phyloP scores from a whole-genome alignment of 2,329 filamentous ascomycete species.

The Fusarium temperatum region DNA sequence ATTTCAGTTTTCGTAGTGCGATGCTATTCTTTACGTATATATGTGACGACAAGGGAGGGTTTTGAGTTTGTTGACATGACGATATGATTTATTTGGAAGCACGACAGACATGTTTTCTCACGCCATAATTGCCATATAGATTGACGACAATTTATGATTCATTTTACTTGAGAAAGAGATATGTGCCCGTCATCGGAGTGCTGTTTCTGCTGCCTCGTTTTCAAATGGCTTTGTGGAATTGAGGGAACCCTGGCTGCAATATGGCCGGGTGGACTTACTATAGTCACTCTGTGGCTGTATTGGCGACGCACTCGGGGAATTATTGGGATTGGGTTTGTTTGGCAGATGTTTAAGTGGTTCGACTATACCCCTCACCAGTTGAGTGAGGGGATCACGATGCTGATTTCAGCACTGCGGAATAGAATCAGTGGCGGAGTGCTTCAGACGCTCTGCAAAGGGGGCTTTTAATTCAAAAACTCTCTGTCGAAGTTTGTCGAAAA shows the following conservation, averaged over 20 bases:
- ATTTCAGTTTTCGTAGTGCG: slow-evolving; percentile 32
- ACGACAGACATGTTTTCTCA: slow-evolving; percentile 25
- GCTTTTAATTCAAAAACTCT: neutral
- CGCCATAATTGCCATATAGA: slow-evolving; percentile 20
- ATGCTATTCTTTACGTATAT: slow-evolving; percentile 33
- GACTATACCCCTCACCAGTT: neutral
- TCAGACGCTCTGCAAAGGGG: neutral
- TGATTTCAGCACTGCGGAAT: neutral
- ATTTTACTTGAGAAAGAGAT: neutral
- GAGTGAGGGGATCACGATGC: neutral
- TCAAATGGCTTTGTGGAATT: neutral
- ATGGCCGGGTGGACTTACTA: neutral
- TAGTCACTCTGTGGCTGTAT: neutral
- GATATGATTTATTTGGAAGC: slow-evolving; percentile 14
- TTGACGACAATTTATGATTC: slow-evolving; percentile 19
- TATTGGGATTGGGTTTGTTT: neutral
- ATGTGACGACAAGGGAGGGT: slow-evolving; percentile 37
- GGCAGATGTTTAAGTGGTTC: neutral
- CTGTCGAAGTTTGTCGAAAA: neutral
- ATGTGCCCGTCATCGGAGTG: neutral
- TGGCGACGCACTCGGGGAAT: neutral
- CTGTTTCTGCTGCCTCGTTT: neutral
- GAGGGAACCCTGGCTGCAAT: neutral
- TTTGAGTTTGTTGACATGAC: slow-evolving; percentile 15
- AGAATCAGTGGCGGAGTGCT: neutral